A percentile compares a stretch with the other conserved stretches of the same genome.
Evolutionary conservation across 352 stramenopile species (phyloP).

Genomic region (Halophytophthora polymorphica): DNA sequence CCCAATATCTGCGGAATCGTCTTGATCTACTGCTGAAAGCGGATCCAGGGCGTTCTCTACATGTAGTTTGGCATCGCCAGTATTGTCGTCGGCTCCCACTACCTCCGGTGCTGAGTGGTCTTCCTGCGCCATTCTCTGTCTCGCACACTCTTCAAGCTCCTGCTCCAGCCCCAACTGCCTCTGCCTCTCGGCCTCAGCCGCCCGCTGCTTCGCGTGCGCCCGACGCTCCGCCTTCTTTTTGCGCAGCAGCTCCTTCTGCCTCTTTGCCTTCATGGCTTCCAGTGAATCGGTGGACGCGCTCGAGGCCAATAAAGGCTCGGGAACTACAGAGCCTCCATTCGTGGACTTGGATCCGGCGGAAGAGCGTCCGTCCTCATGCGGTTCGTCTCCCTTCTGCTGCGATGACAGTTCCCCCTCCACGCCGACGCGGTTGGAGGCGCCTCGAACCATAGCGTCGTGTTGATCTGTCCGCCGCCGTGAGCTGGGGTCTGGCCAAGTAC

Average conservation of each 20-base stretch:
- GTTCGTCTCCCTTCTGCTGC: conserved; percentile 11
- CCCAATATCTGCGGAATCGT: too few species aligned
- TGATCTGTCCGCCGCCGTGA: not conserved
- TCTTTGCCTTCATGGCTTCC: conserved; percentile 24
- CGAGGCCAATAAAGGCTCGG: not conserved
- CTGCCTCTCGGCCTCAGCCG: conserved; percentile 18
- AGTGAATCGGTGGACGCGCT: conserved; percentile 8
- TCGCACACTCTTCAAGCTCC: conserved; percentile 11
- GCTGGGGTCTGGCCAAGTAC: too few species aligned
- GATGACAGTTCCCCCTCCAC: conserved; percentile 9
- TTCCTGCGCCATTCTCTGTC: not conserved
- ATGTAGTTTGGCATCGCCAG: not conserved
- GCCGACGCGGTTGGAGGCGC: conserved; percentile 23
- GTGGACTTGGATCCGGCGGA: too few species aligned
- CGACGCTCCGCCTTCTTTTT: conserved; percentile 55
- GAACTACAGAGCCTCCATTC: not conserved
- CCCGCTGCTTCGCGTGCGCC: conserved; percentile 38
- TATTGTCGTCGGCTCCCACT: not conserved
- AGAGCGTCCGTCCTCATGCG: conserved; percentile 2
- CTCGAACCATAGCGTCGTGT: conserved; percentile 16
- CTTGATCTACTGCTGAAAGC: not conserved
- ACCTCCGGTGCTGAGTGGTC: not conserved
- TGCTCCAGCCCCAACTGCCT: conserved; percentile 21
- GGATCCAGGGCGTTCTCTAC: not conserved
- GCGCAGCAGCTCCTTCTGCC: conserved; percentile 40